Evolutionary conservation across 148 eudicot species (phyloP), one percentile per base, ranked within the genome.

Genomic region (Rhododendron williamsianum): DNA sequence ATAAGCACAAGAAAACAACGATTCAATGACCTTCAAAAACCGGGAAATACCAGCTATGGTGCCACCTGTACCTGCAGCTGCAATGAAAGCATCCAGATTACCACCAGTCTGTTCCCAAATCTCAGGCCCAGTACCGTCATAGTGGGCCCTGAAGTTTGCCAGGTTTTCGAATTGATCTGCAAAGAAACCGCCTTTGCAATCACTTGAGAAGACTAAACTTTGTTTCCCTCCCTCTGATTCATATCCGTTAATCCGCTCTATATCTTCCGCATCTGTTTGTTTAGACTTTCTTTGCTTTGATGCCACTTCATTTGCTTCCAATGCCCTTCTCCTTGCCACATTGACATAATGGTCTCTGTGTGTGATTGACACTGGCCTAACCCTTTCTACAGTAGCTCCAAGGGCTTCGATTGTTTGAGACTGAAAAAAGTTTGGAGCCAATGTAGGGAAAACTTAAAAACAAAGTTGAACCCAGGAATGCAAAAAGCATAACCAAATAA

Each of bases 41-140:
- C 90, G 92, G 76, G 99, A 95, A 86, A 93, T 91, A 67, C 98
- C 99, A 80, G 98, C 95, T 16, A 97, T 76, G n/a, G 99, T 95
- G 83, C 99, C 99, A 33, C 99, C 98, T 1, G 99, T 95, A 67
- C 99, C 99, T 85, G 99, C 98, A 82, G 98, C 98, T 36, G 98
- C 98, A 80, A 97, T 90, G 88, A 97, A 97, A 72, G 99, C 98
- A 87, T 97, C 89, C 87, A 97, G 74, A 65, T 91, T 90, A 23
- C 96, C 96, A 77, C 88, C 93, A 60, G 94, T 92, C 88, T 97
- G 99, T 67, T 92, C 93, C 99, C 98, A 97, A 54, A 97, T 94
- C 90, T 97, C 99, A 84, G 98, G 98, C 23, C 98, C 99, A 4
- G 99, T 95, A 52, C 98, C 98, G 84, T 97, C 98, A 78, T 92